Percentiles rank a stretch among this genome's conserved stretches.
Conservation (phyloP, 208 protist genomes). For the Vickermania spadyakhi region DNA sequence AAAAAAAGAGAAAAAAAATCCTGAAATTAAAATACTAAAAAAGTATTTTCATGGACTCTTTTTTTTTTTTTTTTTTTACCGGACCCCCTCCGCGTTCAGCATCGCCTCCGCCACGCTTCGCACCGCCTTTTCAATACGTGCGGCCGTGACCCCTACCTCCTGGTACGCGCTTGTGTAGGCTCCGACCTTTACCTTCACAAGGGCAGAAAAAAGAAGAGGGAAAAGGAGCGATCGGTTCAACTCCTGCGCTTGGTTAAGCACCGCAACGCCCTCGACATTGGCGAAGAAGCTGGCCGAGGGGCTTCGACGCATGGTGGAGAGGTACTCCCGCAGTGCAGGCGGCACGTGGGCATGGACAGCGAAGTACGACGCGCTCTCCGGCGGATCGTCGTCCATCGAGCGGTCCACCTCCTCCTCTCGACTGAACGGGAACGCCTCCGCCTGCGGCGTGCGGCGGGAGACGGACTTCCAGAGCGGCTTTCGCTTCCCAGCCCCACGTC, state of each 20-base stretch:
- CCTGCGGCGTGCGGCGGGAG: not conserved
- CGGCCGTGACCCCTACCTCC: constrained; percentile 45
- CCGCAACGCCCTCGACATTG: constrained; percentile 49
- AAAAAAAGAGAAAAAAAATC: constrained; percentile 14
- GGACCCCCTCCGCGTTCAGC: constrained; percentile 32
- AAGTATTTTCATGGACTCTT: not conserved
- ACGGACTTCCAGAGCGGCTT: not conserved
- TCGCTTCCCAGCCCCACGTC: not conserved
- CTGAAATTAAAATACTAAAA: not conserved
- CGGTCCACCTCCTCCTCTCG: not conserved
- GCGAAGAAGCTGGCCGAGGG: constrained; percentile 37
- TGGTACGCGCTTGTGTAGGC: constrained; percentile 73
- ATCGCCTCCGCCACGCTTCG: constrained; percentile 50
- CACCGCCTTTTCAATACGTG: constrained; percentile 48
- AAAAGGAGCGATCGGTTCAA: constrained; percentile 56
- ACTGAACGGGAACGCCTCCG: not conserved
- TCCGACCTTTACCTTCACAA: constrained; percentile 66
- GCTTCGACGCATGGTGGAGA: constrained; percentile 19
- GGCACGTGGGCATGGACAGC: constrained; percentile 18
- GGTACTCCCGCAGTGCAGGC: constrained; percentile 20
- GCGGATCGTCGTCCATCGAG: constrained; percentile 10
- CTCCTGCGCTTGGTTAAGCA: constrained; percentile 70
- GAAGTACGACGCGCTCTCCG: constrained; percentile 12
- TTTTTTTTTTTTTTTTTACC: too few species aligned
- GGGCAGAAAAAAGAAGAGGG: constrained; percentile 61